These are phyloP conservation scores for Melampsora americana DNA, from an alignment of 1,284 basidiomycete species.

Conservation along the genomic window DNA sequence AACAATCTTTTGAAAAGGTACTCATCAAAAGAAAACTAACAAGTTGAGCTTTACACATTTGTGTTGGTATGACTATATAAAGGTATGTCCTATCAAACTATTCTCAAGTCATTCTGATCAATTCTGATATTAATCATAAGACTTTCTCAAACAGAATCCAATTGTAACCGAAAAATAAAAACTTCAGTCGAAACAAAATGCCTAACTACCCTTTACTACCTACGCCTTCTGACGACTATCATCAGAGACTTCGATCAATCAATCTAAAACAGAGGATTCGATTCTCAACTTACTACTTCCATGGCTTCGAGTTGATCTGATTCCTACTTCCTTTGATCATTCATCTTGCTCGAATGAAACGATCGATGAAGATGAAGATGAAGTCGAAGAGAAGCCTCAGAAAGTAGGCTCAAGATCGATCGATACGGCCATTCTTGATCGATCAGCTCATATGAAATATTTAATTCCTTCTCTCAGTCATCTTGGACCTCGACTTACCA, in stretches of 20 bases:
- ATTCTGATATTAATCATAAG: too few species aligned
- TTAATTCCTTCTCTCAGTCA: constrained; percentile 55
- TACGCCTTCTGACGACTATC: constrained; percentile 58
- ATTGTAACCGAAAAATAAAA: too few species aligned
- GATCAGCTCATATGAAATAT: constrained; percentile 66
- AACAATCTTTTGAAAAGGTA: too few species aligned
- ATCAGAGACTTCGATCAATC: constrained; percentile 65
- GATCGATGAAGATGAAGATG: constrained; percentile 44
- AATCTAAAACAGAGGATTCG: constrained; percentile 67
- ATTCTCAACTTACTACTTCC: constrained; percentile 59
- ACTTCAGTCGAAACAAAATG: constrained; percentile 6
- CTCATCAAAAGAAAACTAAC: too few species aligned
- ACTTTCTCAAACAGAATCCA: too few species aligned
- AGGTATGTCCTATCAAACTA: too few species aligned
- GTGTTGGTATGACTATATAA: too few species aligned
- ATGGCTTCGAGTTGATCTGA: constrained; percentile 50
- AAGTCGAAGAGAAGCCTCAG: constrained; percentile 42
- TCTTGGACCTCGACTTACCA: constrained; percentile 70
- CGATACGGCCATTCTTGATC: constrained; percentile 57
- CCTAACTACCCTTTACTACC: constrained; percentile 20
- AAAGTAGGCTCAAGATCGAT: constrained; percentile 29
- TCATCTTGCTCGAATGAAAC: constrained; percentile 15
- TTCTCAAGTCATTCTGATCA: too few species aligned
- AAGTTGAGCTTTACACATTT: too few species aligned
- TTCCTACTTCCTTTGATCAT: constrained; percentile 47